Percentiles rank a stretch among this genome's conserved stretches.
phyloP scores from a whole-genome alignment of 495 filamentous ascomycete species.

The Jackrogersella minutella region DNA sequence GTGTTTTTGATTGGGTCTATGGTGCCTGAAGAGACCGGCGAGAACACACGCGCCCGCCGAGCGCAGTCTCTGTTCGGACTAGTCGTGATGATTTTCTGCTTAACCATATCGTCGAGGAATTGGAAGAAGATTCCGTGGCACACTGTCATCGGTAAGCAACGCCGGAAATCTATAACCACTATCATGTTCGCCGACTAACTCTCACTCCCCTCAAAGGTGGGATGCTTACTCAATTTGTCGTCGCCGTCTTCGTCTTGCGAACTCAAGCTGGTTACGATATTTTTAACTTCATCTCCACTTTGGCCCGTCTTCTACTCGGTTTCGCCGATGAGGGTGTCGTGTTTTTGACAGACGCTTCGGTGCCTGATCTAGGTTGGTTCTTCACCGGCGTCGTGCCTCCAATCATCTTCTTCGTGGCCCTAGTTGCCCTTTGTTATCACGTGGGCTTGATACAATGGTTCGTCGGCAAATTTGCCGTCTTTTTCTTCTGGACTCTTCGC shows the following conservation, averaged over 20 bases:
- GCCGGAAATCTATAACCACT: neutral
- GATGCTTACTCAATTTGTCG: conserved; percentile 86
- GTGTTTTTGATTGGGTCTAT: conserved; percentile 81
- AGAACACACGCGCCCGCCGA: conserved; percentile 81
- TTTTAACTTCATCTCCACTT: conserved; percentile 80
- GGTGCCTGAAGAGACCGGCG: conserved; percentile 68
- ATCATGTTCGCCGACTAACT: conserved; percentile 7
- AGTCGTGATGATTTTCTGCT: conserved; percentile 69
- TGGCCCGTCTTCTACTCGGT: conserved; percentile 73
- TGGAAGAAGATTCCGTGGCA: conserved; percentile 80
- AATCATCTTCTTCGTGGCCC: conserved; percentile 91
- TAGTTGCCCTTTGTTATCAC: conserved; percentile 85
- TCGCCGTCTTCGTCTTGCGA: conserved; percentile 86
- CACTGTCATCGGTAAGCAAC: conserved; percentile 70
- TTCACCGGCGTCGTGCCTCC: conserved; percentile 76
- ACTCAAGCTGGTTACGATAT: conserved; percentile 82
- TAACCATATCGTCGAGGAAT: conserved; percentile 76
- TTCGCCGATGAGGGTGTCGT: conserved; percentile 73
- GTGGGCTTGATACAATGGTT: conserved; percentile 84
- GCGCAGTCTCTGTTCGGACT: conserved; percentile 84
- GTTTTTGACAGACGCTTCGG: conserved; percentile 70
- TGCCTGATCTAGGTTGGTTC: conserved; percentile 66
- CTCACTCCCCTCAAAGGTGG: conserved; percentile 56
- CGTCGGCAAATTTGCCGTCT: conserved; percentile 80
- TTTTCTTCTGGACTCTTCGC: conserved; percentile 89